phyloP scores from a whole-genome alignment of 768 basidiomycete genomes.

The Tricholoma terreum region DNA sequence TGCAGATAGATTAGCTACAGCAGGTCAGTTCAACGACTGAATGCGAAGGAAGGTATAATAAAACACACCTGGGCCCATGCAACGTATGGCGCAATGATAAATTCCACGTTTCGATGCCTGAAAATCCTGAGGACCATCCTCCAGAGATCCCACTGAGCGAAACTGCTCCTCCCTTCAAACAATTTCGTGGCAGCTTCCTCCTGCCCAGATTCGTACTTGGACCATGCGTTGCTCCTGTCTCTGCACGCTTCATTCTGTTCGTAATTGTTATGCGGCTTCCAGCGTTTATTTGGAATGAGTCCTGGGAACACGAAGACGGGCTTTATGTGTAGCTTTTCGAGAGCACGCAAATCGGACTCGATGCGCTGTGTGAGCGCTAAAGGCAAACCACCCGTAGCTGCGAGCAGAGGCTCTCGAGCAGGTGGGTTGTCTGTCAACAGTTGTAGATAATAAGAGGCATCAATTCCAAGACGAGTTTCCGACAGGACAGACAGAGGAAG shows the following conservation, averaged over 20 bases:
- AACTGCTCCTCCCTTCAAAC: conserved; percentile 71
- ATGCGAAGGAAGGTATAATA: background rate
- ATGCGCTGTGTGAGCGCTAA: conserved; percentile 84
- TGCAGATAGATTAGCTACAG: conserved; percentile 89
- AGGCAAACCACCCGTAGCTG: conserved; percentile 93
- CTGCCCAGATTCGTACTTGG: conserved; percentile 87
- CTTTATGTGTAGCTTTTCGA: conserved; percentile 92
- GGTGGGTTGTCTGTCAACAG: conserved; percentile 71
- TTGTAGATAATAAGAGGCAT: conserved; percentile 88
- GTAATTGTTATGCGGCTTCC: conserved; percentile 57
- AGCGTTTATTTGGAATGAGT: conserved; percentile 71
- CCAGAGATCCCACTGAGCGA: conserved; percentile 91
- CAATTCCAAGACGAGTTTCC: conserved; percentile 94
- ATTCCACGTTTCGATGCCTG: conserved; percentile 93
- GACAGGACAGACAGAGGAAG: conserved; percentile 77
- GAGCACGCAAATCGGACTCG: conserved; percentile 84
- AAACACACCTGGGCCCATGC: conserved; percentile 88
- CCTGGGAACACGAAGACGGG: conserved; percentile 99
- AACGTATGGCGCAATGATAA: conserved; percentile 92
- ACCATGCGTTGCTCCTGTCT: conserved; percentile 85
- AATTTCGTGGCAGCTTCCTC: conserved; percentile 85
- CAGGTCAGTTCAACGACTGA: conserved; percentile 1
- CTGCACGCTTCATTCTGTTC: conserved; percentile 68
- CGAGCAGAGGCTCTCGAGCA: conserved; percentile 86
- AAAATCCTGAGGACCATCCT: conserved; percentile 89